Conservation (phyloP, 208 protist genomes). For the Eutreptiella sp. region DNA sequence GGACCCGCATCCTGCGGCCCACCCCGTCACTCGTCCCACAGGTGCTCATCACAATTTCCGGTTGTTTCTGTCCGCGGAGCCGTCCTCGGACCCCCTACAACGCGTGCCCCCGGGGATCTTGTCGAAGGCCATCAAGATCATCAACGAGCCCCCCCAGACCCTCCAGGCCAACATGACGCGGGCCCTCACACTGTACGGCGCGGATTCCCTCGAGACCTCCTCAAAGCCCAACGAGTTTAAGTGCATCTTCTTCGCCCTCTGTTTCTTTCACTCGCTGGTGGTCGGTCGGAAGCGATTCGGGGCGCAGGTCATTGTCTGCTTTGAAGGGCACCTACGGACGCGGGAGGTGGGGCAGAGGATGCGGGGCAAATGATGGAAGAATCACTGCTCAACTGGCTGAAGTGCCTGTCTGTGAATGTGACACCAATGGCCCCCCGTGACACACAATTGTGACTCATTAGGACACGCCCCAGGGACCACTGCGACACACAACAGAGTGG, state of each 20-base stretch:
- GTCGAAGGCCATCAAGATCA: constrained; percentile 67
- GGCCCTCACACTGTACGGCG: constrained; percentile 52
- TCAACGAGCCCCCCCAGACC: constrained; percentile 71
- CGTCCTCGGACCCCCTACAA: constrained; percentile 16
- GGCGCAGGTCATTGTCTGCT: no score
- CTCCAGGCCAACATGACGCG: constrained; percentile 60
- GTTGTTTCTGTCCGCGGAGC: constrained; percentile 69
- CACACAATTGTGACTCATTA: no score
- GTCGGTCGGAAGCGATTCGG: constrained; percentile 66
- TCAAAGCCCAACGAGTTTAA: constrained; percentile 61
- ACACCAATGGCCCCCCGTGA: no score
- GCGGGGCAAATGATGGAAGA: no score
- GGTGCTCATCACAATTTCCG: constrained; percentile 56
- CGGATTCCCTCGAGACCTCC: constrained; percentile 53
- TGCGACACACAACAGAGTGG: no score
- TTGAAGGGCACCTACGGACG: no score
- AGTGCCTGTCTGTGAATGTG: no score
- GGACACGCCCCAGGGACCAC: no score
- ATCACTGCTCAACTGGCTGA: no score
- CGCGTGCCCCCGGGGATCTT: constrained; percentile 64
- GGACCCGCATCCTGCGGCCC: constrained; percentile 64
- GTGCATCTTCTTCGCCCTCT: constrained; percentile 58
- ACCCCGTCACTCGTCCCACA: constrained; percentile 43
- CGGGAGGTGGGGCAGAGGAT: no score
- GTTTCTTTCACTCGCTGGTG: constrained; percentile 68